Conservation (phyloP, 345 rosid genomes). For the Populus pruinosa region DNA sequence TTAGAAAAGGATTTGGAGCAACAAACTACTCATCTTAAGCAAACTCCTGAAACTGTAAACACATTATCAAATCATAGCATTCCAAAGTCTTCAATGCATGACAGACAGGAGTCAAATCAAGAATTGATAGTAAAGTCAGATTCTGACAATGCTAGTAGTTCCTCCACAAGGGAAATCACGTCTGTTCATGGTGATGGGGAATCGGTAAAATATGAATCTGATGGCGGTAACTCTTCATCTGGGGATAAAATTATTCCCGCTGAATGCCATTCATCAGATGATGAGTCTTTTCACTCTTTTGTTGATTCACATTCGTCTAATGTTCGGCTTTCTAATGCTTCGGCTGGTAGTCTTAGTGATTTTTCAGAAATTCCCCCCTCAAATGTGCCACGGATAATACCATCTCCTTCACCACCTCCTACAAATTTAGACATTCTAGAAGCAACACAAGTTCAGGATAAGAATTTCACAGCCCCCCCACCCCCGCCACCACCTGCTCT, state of each 20-base stretch:
- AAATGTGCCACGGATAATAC: slow-evolving; percentile 17
- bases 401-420: slow-evolving; percentile 22
- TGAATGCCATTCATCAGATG: slow-evolving; percentile 57
- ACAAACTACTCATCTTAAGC: slow-evolving; percentile 34
- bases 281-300: slow-evolving; percentile 84
- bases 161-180: slow-evolving; percentile 66
- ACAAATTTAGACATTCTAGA: slow-evolving; percentile 11
- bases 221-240: slow-evolving; percentile 31
- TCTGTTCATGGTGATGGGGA: slow-evolving; percentile 49
- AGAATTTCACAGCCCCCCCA: slow-evolving; percentile 18
- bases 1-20: slow-evolving; percentile 63
- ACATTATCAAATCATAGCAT: slow-evolving; percentile 13
- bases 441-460: slow-evolving; percentile 1
- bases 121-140: slow-evolving; percentile 28
- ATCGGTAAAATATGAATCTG: slow-evolving; percentile 37
- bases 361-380: slow-evolving; percentile 31
- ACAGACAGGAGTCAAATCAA: slow-evolving; percentile 28
- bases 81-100: slow-evolving; percentile 13
- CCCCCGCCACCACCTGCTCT: slow-evolving; percentile 39
- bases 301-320: slow-evolving; percentile 50
- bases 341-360: slow-evolving; percentile 43
- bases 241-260: slow-evolving; percentile 31
- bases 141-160: slow-evolving; percentile 48
- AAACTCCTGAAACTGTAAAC: slow-evolving; percentile 21
- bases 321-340: slow-evolving; percentile 59